These are phyloP conservation scores for Penicillium pancosmium DNA, from an alignment of 495 filamentous ascomycete species.

Conservation along the genomic window DNA sequence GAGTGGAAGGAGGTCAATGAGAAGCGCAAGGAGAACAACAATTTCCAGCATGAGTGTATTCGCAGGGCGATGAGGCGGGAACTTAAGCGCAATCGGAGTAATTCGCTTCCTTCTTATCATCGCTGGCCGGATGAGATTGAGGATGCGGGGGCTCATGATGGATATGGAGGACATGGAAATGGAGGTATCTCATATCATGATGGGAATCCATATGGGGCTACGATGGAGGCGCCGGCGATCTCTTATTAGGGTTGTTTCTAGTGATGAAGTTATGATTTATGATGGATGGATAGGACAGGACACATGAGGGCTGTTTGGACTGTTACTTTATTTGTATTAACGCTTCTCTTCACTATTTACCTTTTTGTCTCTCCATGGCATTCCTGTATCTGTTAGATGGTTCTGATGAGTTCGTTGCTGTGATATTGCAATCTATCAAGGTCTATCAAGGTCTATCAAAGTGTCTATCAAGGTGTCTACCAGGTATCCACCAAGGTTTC, in stretches of 20 bases:
- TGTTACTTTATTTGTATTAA: background rate
- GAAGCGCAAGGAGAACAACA: slow-evolving; percentile 55
- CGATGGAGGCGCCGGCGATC: slow-evolving; percentile 12
- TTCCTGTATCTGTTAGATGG: too few relatives aligned
- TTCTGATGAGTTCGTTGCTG: too few relatives aligned
- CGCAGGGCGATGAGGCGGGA: slow-evolving; percentile 16
- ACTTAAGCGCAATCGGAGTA: slow-evolving; percentile 7
- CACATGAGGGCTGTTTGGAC: background rate
- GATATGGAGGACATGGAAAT: background rate
- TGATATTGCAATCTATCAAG: too few relatives aligned
- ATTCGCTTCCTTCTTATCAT: slow-evolving; percentile 7
- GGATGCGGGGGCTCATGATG: slow-evolving; percentile 12
- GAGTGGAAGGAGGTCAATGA: slow-evolving; percentile 73
- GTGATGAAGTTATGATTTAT: slow-evolving; percentile 9
- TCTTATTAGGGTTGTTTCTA: slow-evolving; percentile 10
- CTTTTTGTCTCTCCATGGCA: background rate
- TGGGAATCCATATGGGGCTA: slow-evolving; percentile 19
- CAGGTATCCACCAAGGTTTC: background rate
- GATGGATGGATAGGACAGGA: slow-evolving; percentile 2
- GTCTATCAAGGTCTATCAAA: too few relatives aligned
- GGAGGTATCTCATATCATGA: slow-evolving; percentile 15
- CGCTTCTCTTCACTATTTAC: background rate
- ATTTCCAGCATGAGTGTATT: slow-evolving; percentile 51
- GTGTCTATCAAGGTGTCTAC: too few relatives aligned
- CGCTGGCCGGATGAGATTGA: slow-evolving; percentile 36